Base-by-base conservation (phyloP, 148 eudicot genomes). In the Dianthus caryophyllus region DNA sequence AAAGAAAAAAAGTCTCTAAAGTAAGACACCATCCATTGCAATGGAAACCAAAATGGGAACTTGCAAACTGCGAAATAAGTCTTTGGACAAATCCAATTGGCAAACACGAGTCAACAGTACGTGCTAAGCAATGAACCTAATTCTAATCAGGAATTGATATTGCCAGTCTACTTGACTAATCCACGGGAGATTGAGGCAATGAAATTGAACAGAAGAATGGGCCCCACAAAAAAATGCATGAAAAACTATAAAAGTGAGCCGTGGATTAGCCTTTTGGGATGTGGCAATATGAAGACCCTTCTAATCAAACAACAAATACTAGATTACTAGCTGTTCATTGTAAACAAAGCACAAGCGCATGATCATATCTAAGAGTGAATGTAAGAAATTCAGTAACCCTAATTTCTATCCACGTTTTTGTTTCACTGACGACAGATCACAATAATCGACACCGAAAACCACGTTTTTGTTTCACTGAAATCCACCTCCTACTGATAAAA, bases 1-100 rank as follows among this genome's bases (percentile, higher is more conserved):
- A 27, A 24, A 6, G 6, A 17, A 46, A 33, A 0, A 46, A 50
- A 6, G 13, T 51, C 44, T 25, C 47, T 55, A 4, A 38, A 55
- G 63, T 30, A 30, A 31, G 26, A 0, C 83, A 79, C 4, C 84
- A 78, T 53, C 75, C 25, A 59, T 29, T 31, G 26, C 56, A 22
- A 10, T 14, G 5, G 11, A 54, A 30, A 1, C 31, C 10, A 30
- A 16, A 58, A 8, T 56, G 20, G 87, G 89, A 82, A 11, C 80
- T 68, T 14, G 29, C 15, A 7, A 38, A 38, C n/a, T 56, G 24
- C 43, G 24, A 0, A 31, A 59, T 13, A 59, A 31, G 44, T 16
- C 8, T 3, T 31, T 58, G 11, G 41, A 58, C 41, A n/a, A 29
- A 58, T 31, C 22, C 18, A 30, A 17, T 29, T 22, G 16, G 41